phyloP scores from a whole-genome alignment of 495 filamentous ascomycete genomes.

The Daldinia grandis region DNA sequence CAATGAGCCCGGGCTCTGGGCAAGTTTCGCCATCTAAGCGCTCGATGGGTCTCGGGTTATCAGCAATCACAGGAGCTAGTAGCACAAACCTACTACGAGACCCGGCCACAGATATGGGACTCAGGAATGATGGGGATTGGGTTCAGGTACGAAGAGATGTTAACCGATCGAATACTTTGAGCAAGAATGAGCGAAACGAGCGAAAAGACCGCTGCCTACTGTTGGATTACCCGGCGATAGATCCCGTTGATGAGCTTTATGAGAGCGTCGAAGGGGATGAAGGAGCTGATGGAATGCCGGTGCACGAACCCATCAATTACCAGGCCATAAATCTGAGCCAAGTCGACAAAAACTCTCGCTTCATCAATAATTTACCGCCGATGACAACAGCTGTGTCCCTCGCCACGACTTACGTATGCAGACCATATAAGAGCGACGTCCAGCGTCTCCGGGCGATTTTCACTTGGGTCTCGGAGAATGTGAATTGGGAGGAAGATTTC shows the following conservation, averaged over 20 bases:
- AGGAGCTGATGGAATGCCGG: constrained; percentile 81
- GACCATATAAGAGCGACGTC: constrained; percentile 93
- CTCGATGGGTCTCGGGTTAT: constrained; percentile 51
- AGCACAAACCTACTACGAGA: constrained; percentile 51
- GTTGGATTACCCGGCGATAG: constrained; percentile 87
- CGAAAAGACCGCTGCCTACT: constrained; percentile 92
- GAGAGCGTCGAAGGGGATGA: constrained; percentile 92
- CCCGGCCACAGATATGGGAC: constrained; percentile 72
- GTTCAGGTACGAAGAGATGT: constrained; percentile 95
- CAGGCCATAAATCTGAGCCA: constrained; percentile 76
- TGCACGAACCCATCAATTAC: constrained; percentile 86
- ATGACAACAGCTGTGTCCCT: constrained; percentile 84
- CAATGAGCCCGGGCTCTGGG: constrained; percentile 60
- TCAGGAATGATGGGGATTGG: constrained; percentile 79
- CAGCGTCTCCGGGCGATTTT: constrained; percentile 94
- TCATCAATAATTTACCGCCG: constrained; percentile 88
- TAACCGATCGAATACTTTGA: constrained; percentile 91
- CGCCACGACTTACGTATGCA: constrained; percentile 90
- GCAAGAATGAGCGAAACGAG: constrained; percentile 84
- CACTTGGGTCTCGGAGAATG: constrained; percentile 94
- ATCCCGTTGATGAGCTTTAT: constrained; percentile 86
- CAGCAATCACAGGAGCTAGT: constrained; percentile 59
- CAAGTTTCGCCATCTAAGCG: constrained; percentile 43
- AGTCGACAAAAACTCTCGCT: constrained; percentile 95
- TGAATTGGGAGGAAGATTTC: constrained; percentile 95